Base-by-base conservation (phyloP, 805 yeast genomes). In the Kodamaea lidongshanica region DNA sequence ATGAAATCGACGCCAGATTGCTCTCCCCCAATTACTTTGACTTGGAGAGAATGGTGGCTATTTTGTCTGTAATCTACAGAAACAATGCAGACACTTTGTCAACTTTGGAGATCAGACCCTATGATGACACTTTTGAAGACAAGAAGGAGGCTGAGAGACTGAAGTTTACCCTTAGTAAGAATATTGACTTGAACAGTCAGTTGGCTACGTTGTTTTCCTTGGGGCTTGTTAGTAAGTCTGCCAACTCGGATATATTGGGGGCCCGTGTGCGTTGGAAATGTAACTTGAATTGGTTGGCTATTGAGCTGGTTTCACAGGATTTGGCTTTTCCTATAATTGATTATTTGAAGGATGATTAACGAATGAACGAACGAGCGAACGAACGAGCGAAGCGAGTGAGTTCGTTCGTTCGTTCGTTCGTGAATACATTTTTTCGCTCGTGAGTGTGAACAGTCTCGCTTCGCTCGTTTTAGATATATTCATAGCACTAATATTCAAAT, bases 221-320 rank as follows among this genome's bases (percentile, higher is more conserved):
- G 40, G 77, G 76, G 19, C 48, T 78, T 34, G 39, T 73, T 9
- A 50, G 66, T 7, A 67, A 47, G 51, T 69, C 41, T 39, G 65
- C 40, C 37, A 62, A 41, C 41, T 56, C 51, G 9, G 87, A 80
- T 45, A 69, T 70, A 14, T 56, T 86, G 23, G 79, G 75, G 32
- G 74, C 86, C 12, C 72, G 74, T 34, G 71, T 82, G 1, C 73
- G 79, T 44, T 87, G 94, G 94, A 79, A 72, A 48, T 76, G 85
- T 38, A 83, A 82, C 45, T 74, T 80, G 6, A 68, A 75, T 23
- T 86, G 85, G 82, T 69, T 68, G 19, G 66, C 74, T 6, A 70
- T 81, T 7, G 67, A 68, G 38, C 65, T 67, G 27, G 61, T 86
- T 21, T 76, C 94, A 0, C 53, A 62, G 12, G 83, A 80, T 12